Evolutionary conservation across 2,329 filamentous ascomycete genomes (phyloP).

Genomic region (Botryotinia globosa): DNA sequence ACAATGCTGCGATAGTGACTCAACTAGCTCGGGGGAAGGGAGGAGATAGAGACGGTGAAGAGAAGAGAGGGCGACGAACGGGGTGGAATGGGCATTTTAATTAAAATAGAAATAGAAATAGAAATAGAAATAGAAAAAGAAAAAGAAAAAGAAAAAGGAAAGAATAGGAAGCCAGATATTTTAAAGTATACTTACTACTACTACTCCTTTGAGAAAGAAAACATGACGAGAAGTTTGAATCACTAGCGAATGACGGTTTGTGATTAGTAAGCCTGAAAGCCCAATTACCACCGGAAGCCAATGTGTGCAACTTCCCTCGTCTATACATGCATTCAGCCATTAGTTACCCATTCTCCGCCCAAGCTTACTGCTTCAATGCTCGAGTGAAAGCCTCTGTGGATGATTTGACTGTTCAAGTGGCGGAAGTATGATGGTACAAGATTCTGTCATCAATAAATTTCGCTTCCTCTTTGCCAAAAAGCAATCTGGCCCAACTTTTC

Average conservation of each 20-base stretch:
- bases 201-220: not conserved
- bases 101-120: not conserved
- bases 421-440: not conserved
- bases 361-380: not conserved
- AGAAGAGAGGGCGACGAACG: not conserved
- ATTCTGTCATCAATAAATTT: not conserved
- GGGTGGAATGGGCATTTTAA: not conserved
- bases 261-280: not conserved
- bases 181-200: not conserved
- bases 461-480: not conserved
- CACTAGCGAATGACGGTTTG: not conserved
- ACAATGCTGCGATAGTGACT: not conserved
- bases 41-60: not conserved
- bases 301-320: not conserved
- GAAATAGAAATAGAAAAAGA: no score
- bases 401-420: no score
- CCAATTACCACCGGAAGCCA: not conserved
- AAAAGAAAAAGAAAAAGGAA: no score
- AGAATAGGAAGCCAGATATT: not conserved
- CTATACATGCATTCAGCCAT: not conserved
- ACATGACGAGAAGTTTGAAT: not conserved
- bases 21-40: not conserved
- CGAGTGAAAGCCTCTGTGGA: not conserved
- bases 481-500: conserved; percentile 8
- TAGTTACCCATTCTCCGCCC: not conserved